Conservation (phyloP, 2,329 filamentous ascomycete genomes). For the Penicillium sp. region DNA sequence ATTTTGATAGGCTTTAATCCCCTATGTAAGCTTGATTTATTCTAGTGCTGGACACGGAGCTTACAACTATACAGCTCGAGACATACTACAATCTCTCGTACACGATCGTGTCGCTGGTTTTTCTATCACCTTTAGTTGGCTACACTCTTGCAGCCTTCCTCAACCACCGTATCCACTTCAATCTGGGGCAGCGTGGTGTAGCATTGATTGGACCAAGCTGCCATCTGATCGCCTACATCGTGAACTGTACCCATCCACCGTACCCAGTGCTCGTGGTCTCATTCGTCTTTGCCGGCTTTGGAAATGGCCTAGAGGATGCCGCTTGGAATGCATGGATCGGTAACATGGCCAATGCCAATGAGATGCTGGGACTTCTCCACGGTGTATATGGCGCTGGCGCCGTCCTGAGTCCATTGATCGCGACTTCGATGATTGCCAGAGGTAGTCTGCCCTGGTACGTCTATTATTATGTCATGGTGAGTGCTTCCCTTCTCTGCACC, state of each 20-base stretch:
- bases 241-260: conserved; percentile 38
- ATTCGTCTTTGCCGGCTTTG: conserved; percentile 41
- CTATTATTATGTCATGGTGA: conserved; percentile 72
- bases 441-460: conserved; percentile 61
- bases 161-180: conserved; percentile 43
- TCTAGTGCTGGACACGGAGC: not conserved
- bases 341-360: conserved; percentile 68
- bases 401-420: conserved; percentile 64
- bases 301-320: conserved; percentile 46
- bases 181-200: conserved; percentile 63
- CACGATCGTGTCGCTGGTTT: conserved; percentile 48
- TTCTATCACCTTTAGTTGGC: conserved; percentile 47
- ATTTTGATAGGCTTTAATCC: conserved; percentile 1
- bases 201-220: conserved; percentile 59
- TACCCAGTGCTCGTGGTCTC: conserved; percentile 41
- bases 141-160: conserved; percentile 47
- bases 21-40: not conserved
- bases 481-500: conserved; percentile 13
- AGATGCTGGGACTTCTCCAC: conserved; percentile 69
- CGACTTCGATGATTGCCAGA: conserved; percentile 67
- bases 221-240: conserved; percentile 37
- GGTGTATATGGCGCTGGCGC: conserved; percentile 70
- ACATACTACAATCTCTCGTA: conserved; percentile 46
- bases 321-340: conserved; percentile 62
- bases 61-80: conserved; percentile 38